Evolutionary conservation across 805 yeast genomes (phyloP).

Genomic region (Saccharomycopsis oosterbeekiorum): DNA sequence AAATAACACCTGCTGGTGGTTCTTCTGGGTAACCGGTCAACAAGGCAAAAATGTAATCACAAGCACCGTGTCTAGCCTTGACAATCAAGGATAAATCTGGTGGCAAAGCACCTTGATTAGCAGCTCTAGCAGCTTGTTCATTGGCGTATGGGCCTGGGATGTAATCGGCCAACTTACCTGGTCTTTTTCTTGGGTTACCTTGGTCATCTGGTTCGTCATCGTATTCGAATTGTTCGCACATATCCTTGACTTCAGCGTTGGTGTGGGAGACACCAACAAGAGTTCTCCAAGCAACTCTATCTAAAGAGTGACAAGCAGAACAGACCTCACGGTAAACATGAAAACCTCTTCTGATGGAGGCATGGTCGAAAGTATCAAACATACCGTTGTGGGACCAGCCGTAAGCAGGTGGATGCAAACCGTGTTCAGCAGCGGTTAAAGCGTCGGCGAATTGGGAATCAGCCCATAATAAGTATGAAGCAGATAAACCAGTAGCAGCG

Average conservation of each 20-base stretch:
- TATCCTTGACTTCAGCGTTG: constrained; percentile 76
- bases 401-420: constrained; percentile 88
- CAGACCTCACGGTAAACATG: constrained; percentile 98
- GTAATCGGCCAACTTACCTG: constrained; percentile 94
- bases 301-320: constrained; percentile 96
- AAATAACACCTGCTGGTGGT: constrained; percentile 91
- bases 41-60: constrained; percentile 88
- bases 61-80: constrained; percentile 98
- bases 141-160: constrained; percentile 93
- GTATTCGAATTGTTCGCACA: constrained; percentile 95
- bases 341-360: constrained; percentile 96
- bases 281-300: constrained; percentile 97
- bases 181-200: constrained; percentile 88
- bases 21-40: constrained; percentile 99
- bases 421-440: constrained; percentile 98
- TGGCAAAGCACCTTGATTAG: constrained; percentile 97
- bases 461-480: constrained; percentile 72
- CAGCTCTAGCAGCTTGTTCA: constrained; percentile 99
- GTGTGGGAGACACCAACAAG: constrained; percentile 95
- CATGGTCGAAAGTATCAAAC: constrained; percentile 86
- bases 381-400: constrained; percentile 94
- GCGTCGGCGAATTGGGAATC: constrained; percentile 86
- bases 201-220: constrained; percentile 98
- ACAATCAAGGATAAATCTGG: constrained; percentile 96
- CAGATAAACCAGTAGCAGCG: constrained; percentile 68